Evolutionary conservation across 2,329 filamentous ascomycete genomes (phyloP), one percentile per base, ranked within the genome.

Genomic region (Emmonsia crescens): DNA sequence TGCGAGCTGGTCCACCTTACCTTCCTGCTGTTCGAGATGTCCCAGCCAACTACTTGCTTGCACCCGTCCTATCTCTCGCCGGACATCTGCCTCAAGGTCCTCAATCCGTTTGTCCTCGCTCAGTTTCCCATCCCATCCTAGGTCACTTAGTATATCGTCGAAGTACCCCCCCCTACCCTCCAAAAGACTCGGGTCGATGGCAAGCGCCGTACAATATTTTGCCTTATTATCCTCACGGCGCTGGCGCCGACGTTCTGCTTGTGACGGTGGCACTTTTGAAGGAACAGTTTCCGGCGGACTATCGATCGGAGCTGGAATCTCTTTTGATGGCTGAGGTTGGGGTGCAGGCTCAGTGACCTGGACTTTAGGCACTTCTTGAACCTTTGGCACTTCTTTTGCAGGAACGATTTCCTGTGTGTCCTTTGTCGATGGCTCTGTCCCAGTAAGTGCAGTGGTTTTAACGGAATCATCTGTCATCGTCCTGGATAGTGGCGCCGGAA

Each of bases 31-130:
- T 66, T 93, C 83, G 60, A 85, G 77, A 63, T 93, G 87, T 58
- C 88, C 87, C 56, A 97, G 80, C 92, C 93, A 97, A 64, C 90
- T 92, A 61, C 91, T 93, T 57, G 92, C 92, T 76, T 96, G 93
- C 2, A 93, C 89, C 67, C 91, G 89, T 66, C 91, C 91, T 62
- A 96, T 84, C 72, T 96, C 92, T 64, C 91, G 85, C 60, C 93
- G 89, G 61, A 96, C 82, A 66, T 96, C 91, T 14, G 83, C 80
- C 75, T 92, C 90, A 71, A 96, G 82, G 59, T 89, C 85, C 58
- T 95, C 89, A 60, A 93, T 85, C 63, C 85, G 89, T 66, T 88
- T 86, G 54, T 85, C 80, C 60, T 89, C 85, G 73, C 91, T 86
- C 65, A 89, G 82, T 57, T 87, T 85, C 56, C 88, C 89, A 27